Evolutionary conservation across 345 rosid species (phyloP), one percentile per base, ranked within the genome.

Genomic region (Triadica sebifera): DNA sequence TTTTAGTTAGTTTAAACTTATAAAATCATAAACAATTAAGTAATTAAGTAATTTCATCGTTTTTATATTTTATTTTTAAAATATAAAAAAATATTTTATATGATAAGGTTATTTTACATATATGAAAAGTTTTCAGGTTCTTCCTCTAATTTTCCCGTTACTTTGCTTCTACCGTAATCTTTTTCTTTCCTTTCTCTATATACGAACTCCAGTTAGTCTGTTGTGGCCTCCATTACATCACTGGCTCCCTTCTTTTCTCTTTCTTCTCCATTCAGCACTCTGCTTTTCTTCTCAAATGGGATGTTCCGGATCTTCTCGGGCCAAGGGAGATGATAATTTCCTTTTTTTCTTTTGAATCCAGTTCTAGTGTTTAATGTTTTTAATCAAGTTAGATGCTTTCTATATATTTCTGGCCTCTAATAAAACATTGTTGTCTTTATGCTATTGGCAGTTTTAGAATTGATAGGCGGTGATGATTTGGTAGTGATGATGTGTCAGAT

Each of bases 251-350:
- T 41, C 34, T 63, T 63, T 24, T 17, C 1, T 13, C 8, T 39
- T 41, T 64, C 3, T 39, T 10, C 29, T 3, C 29, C 45, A 37
- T 41, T n/a, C 6, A n/a, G 19, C 3, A 39, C 67, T 64, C 22
- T 64, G 67, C 24, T 41, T 64, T 13, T 63, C 46, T 41, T 64
- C 3, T 19, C 24, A 64, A 74, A 91, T 91, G 97, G 97, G 94
- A 67, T 91, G 97, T 72, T 88, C 83, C 77, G 92, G 89, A 85
- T 91, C 97, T 25, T 81, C 92, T 25, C 90, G 81, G 76, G 78
- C 89, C 51, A 85, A 87, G 75, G 86, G 75, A 73, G 91, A 86
- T 50, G 92, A 91, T 86, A 61, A 81, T 61, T 46, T 55, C 38
- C 41, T 15, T 20, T 41, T 53, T 51, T 15, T 61, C 29, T 34